Percentiles rank a stretch among this genome's conserved stretches.
phyloP scores from a whole-genome alignment of 352 stramenopile species.

The Globisporangium irregulare region DNA sequence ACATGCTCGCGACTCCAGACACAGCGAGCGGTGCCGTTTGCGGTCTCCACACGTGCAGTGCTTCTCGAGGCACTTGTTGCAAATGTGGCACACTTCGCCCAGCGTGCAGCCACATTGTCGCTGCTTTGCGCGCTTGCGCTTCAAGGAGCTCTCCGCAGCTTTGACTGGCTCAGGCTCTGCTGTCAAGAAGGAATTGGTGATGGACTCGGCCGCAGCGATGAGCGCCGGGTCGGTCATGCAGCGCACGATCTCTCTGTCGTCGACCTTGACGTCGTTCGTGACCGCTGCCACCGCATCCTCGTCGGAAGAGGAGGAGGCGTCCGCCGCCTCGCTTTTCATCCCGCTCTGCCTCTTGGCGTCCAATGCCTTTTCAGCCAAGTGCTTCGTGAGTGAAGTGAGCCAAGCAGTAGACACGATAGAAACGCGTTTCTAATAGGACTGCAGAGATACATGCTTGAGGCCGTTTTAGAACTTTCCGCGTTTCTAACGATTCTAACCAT shows the following conservation, averaged over 20 bases:
- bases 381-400: neutral
- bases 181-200: slow-evolving; percentile 10
- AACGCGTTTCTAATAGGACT: slow-evolving; percentile 5
- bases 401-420: slow-evolving; percentile 16
- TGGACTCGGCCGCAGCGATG: slow-evolving; percentile 8
- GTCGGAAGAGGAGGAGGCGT: neutral
- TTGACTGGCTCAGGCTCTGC: neutral
- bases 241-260: neutral
- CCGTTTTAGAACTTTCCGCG: neutral
- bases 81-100: slow-evolving; percentile 48
- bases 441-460: neutral
- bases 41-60: slow-evolving; percentile 52
- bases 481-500: slow-evolving; percentile 13
- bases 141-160: slow-evolving; percentile 1
- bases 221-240: slow-evolving; percentile 2
- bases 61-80: slow-evolving; percentile 51
- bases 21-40: slow-evolving; percentile 24
- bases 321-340: neutral
- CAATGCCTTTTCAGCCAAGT: slow-evolving; percentile 3
- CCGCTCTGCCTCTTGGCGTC: neutral
- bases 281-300: neutral
- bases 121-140: slow-evolving; percentile 15
- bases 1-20: slow-evolving; percentile 64
- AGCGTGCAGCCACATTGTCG: slow-evolving; percentile 43
- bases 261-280: neutral